Evolutionary conservation across 2,329 filamentous ascomycete genomes (phyloP), one percentile per base, ranked within the genome.

Genomic region (Colletotrichum cuscutae): DNA sequence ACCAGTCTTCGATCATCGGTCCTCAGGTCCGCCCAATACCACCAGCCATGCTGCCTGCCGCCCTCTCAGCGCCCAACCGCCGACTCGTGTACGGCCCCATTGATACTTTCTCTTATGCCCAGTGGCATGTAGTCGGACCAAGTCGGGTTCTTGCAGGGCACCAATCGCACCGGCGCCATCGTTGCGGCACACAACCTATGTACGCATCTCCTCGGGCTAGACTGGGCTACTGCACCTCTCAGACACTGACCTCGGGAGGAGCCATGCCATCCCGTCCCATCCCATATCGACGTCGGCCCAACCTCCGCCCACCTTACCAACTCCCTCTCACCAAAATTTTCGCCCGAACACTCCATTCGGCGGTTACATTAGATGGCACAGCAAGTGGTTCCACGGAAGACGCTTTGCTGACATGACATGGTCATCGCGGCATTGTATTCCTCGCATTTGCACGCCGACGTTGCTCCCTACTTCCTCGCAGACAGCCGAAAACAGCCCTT

Each of bases 191-290:
- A 26, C 30, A 37, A 37, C 59, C 13, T 37, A 30, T 32, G 28
- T 53, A 37, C 58, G 26, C 35, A 68, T n/a, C 65, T 72, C 13
- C 28, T 63, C 35, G 65, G 57, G 37, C 52, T 58, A 71, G 70
- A 54, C 65, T 54, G 65, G 54, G 49, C 70, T 72, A 52, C 70
- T 72, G 70, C 70, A 72, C 12, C 60, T 65, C 60, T 32, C 60
- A 60, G 56, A 69, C 70, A 64, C 71, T 30, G 61, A 65, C 49
- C 46, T 65, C 71, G 71, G 71, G 71, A 73, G 66, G 66, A 73
- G 71, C 71, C 71, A 71, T 73, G 54, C 32, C 53, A 68, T 71
- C 71, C 66, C 70, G 61, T 64, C 46, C 65, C 69, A 59, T 26
- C 61, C 15, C 62, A 65, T 30, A 32, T 46, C 19, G 61, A 49